Percentiles rank a stretch among this genome's conserved stretches.
These are phyloP conservation scores for Fomitopsis betulina DNA, from an alignment of 1,284 basidiomycete genomes.

Conservation along the genomic window DNA sequence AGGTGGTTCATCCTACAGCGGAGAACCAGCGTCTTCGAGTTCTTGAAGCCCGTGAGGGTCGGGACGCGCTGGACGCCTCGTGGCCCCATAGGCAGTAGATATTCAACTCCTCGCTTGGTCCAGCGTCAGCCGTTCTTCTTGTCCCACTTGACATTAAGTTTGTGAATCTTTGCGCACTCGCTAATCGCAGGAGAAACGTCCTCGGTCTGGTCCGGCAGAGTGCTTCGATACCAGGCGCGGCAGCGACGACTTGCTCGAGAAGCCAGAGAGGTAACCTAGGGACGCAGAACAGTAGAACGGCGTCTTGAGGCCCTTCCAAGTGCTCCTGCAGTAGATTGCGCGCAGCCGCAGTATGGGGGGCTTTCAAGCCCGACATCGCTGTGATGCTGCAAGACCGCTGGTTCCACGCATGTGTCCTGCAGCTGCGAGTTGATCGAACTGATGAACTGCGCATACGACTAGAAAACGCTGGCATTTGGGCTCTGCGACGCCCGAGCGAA, in stretches of 20 bases:
- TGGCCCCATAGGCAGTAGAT: too few relatives aligned
- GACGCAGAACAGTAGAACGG: neutral
- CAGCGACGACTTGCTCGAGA: neutral
- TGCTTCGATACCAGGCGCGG: neutral
- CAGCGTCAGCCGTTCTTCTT: too few relatives aligned
- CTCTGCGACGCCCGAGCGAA: neutral
- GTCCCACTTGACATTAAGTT: too few relatives aligned
- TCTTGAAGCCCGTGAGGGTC: neutral
- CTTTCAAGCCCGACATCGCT: neutral
- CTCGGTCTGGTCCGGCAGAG: neutral
- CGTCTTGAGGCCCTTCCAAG: neutral
- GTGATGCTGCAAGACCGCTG: neutral
- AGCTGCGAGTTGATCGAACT: neutral
- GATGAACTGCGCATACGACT: neutral
- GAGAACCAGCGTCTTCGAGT: neutral
- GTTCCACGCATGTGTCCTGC: neutral
- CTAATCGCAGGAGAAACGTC: neutral
- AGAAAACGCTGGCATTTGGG: neutral
- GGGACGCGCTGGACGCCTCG: too few relatives aligned
- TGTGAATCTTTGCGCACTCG: neutral
- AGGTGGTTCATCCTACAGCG: neutral
- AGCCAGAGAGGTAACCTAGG: neutral
- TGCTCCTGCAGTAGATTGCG: neutral
- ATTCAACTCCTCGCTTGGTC: too few relatives aligned
- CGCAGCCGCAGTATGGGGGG: neutral